phyloP scores from a whole-genome alignment of 176 grass and related monocot species.

The maize (Zea mays) region Zm-B73-REFERENCE-NAM-5.0 NC_050105.1:134452001-134452500 shows the following conservation, averaged over 20 bases:
- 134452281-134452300: not conserved
- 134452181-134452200: not conserved
- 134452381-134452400: not conserved
- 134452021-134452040: too few species aligned
- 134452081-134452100: too few species aligned
- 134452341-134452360: not conserved
- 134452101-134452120: too few species aligned
- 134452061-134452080: too few species aligned
- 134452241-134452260: not conserved
- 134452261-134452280: not conserved
- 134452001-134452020: too few species aligned
- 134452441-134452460: not conserved
- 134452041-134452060: too few species aligned
- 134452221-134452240: not conserved
- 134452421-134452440: not conserved
- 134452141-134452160: not conserved
- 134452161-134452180: not conserved
- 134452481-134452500: not conserved
- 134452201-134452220: not conserved
- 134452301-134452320: constrained; percentile 11
- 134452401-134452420: not conserved
- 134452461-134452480: not conserved
- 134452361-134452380: not conserved
- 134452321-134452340: not conserved
- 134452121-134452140: not conserved